A percentile compares a stretch with the other conserved stretches of the same genome.
phyloP scores from a whole-genome alignment of 23 red algal species.

The Pyropia haitanensis region DNA sequence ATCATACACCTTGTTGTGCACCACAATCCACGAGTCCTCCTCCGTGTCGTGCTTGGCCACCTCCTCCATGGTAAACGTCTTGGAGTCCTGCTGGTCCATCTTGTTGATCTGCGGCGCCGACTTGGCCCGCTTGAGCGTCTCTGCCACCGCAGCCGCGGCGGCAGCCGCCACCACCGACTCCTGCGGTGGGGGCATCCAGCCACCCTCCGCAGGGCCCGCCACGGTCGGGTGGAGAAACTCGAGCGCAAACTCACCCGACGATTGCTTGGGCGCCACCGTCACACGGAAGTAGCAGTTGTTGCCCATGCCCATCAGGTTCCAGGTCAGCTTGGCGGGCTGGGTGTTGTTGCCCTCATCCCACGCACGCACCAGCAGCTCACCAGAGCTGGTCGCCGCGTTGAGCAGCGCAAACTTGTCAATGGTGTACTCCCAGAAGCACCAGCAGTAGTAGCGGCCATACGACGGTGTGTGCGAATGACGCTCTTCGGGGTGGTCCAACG shows the following conservation, averaged over 20 bases:
- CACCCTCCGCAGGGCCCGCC: constrained; percentile 59
- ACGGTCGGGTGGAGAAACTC: constrained; percentile 90
- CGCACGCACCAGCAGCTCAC: constrained; percentile 70
- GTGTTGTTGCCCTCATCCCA: constrained; percentile 92
- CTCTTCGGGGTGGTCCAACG: constrained; percentile 69
- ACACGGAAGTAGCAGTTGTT: constrained; percentile 95
- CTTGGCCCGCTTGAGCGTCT: constrained; percentile 11
- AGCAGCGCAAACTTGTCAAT: constrained; percentile 68
- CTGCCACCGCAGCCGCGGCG: constrained; percentile 7
- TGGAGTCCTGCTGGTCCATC: constrained; percentile 27
- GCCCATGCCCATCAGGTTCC: constrained; percentile 97
- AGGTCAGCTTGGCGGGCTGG: constrained; percentile 80
- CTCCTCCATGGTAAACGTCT: constrained; percentile 57
- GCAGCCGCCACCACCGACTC: constrained; percentile 9
- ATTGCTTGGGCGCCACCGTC: constrained; percentile 48
- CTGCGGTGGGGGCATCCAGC: constrained; percentile 76
- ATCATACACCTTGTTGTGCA: constrained; percentile 84
- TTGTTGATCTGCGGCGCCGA: constrained; percentile 32
- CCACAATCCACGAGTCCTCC: constrained; percentile 83
- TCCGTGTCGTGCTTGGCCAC: constrained; percentile 69
- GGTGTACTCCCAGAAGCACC: constrained; percentile 75
- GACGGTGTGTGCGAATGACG: constrained; percentile 38
- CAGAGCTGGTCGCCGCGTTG: constrained; percentile 31
- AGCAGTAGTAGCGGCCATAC: constrained; percentile 70
- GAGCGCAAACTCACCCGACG: constrained; percentile 36